These are phyloP conservation scores for Strigomonas oncopelti DNA, from an alignment of 208 protist species.

Conservation along the genomic window DNA sequence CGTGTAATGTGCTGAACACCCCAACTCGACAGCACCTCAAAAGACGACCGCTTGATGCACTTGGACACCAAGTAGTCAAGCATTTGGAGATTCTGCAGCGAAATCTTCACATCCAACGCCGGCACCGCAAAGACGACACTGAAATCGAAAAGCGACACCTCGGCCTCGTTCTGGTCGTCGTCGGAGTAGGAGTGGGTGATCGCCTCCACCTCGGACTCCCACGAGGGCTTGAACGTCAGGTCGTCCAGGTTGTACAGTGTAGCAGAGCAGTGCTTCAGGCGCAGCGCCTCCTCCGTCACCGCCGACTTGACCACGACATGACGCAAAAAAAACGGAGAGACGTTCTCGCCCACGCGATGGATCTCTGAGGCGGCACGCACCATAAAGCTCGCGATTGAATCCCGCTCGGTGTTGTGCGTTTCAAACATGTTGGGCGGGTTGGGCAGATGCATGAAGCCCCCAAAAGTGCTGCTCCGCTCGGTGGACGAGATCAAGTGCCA, in stretches of 20 bases:
- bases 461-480: slow-evolving; percentile 26
- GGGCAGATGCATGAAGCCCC: slow-evolving; percentile 37
- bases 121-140: slow-evolving; percentile 45
- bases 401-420: slow-evolving; percentile 30
- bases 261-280: slow-evolving; percentile 14
- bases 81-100: slow-evolving; percentile 35
- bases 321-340: slow-evolving; percentile 34
- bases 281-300: slow-evolving; percentile 16
- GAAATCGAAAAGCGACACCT: slow-evolving; percentile 63
- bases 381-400: slow-evolving; percentile 51
- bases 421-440: slow-evolving; percentile 48
- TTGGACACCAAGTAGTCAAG: slow-evolving; percentile 60
- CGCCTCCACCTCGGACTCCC: slow-evolving; percentile 31
- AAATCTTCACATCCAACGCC: slow-evolving; percentile 28
- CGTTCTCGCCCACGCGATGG: slow-evolving; percentile 21
- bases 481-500: slow-evolving; percentile 35
- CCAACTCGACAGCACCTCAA: slow-evolving; percentile 47
- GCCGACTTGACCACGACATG: slow-evolving; percentile 15
- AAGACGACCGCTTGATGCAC: slow-evolving; percentile 33
- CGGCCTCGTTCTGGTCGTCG: slow-evolving; percentile 18
- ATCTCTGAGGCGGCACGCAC: slow-evolving; percentile 27
- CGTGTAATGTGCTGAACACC: slow-evolving; percentile 59
- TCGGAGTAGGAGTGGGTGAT: slow-evolving; percentile 17
- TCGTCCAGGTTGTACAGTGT: slow-evolving; percentile 18
- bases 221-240: slow-evolving; percentile 23